Conservation (phyloP, 2,329 filamentous ascomycete species). For the Fusarium praegraminearum region DNA sequence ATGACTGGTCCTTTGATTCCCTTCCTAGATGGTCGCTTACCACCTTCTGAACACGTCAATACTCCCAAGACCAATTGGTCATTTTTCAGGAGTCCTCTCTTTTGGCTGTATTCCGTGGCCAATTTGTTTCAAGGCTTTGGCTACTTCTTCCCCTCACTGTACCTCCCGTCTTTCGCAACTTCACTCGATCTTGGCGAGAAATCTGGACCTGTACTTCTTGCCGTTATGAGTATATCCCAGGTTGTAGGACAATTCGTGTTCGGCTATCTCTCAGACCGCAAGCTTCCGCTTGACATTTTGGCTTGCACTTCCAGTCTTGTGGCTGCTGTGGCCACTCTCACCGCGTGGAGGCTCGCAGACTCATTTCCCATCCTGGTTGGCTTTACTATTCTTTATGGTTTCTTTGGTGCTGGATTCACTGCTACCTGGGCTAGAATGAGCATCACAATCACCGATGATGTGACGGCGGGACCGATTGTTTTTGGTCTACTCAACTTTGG, state of each 20-base stretch:
- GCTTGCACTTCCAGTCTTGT: neutral
- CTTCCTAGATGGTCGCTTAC: neutral
- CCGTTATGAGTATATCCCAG: neutral
- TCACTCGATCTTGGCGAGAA: neutral
- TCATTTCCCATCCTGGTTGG: neutral
- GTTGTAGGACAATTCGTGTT: neutral
- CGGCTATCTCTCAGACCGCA: neutral
- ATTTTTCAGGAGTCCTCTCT: neutral
- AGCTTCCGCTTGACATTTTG: neutral
- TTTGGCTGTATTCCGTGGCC: neutral
- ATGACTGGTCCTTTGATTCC: neutral
- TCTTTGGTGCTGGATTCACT: neutral
- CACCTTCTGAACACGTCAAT: neutral
- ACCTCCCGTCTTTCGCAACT: neutral
- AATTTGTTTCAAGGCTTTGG: neutral
- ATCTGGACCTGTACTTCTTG: neutral
- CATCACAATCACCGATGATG: neutral
- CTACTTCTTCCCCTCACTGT: neutral
- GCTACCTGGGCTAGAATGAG: neutral
- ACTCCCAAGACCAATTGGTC: neutral
- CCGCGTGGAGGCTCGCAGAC: neutral
- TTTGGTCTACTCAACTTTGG: neutral
- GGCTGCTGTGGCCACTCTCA: neutral
- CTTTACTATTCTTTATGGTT: neutral
- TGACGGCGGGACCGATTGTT: neutral